Conservation (phyloP, 805 yeast genomes). For the Ogataea thermomethanolica region DNA sequence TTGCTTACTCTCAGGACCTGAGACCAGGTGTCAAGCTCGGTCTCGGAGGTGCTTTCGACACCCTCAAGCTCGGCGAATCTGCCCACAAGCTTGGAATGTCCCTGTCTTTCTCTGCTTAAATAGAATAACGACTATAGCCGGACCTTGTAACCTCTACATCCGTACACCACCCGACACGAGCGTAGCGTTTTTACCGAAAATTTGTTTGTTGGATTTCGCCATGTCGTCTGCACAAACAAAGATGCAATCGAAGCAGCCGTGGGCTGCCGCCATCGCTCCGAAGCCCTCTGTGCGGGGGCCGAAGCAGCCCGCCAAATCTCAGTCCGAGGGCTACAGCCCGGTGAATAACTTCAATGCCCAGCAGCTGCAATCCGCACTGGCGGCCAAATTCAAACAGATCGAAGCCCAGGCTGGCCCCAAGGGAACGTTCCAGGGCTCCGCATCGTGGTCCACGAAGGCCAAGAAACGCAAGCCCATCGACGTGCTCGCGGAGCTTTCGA, state of each 20-base stretch:
- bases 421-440: slow-evolving; percentile 8
- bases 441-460: slow-evolving; percentile 12
- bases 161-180: slow-evolving; percentile 1
- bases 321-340: slow-evolving; percentile 9
- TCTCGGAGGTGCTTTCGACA: slow-evolving; percentile 95
- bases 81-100: slow-evolving; percentile 98
- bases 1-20: slow-evolving; percentile 90
- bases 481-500: slow-evolving; percentile 21
- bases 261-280: slow-evolving; percentile 17
- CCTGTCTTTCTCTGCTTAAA: slow-evolving; percentile 84
- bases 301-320: slow-evolving; percentile 12
- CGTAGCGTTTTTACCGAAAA: no score
- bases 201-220: no score
- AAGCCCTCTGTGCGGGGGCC: slow-evolving; percentile 6
- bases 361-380: slow-evolving; percentile 17
- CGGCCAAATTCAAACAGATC: slow-evolving; percentile 16
- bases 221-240: slow-evolving; percentile 14
- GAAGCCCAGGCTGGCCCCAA: slow-evolving; percentile 14
- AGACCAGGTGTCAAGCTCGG: slow-evolving; percentile 97
- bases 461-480: slow-evolving; percentile 16
- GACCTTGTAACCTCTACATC: background rate
- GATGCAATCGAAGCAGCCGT: slow-evolving; percentile 16
- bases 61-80: slow-evolving; percentile 90
- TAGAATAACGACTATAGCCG: background rate
- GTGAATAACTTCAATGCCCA: slow-evolving; percentile 19